Evolutionary conservation across 2,329 filamentous ascomycete genomes (phyloP).

Genomic region (Aspergillus spinulosporus): DNA sequence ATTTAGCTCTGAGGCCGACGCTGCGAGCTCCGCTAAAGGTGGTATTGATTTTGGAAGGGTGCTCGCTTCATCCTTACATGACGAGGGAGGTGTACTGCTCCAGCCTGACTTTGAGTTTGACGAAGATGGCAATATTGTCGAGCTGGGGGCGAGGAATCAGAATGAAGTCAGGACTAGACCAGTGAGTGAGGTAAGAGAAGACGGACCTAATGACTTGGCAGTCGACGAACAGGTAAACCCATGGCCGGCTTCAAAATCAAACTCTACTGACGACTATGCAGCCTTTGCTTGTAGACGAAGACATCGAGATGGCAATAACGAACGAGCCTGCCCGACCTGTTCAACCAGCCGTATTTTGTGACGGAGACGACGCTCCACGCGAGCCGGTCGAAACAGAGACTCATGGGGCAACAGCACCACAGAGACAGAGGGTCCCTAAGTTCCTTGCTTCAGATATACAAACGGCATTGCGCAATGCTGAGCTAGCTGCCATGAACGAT

Average conservation of each 20-base stretch:
- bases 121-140: constrained; percentile 60
- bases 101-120: constrained; percentile 64
- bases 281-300: constrained; percentile 32
- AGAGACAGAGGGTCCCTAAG: constrained; percentile 38
- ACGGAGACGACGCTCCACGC: background rate
- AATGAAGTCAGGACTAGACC: constrained; percentile 21
- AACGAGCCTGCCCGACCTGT: background rate
- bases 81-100: constrained; percentile 50
- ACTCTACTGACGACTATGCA: constrained; percentile 14
- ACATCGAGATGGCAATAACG: constrained; percentile 24
- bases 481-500: constrained; percentile 58
- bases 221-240: constrained; percentile 19
- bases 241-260: too few species aligned
- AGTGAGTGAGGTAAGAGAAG: constrained; percentile 38
- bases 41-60: constrained; percentile 30
- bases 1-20: constrained; percentile 45
- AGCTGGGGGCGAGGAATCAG: constrained; percentile 35
- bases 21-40: constrained; percentile 39
- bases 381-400: background rate
- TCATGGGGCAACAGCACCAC: constrained; percentile 26
- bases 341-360: background rate
- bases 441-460: constrained; percentile 50
- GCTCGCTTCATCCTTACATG: constrained; percentile 31
- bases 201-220: constrained; percentile 36
- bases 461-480: constrained; percentile 57